Evolutionary conservation across 2,329 filamentous ascomycete genomes (phyloP), one percentile per base, ranked within the genome.

Genomic region (Colletotrichum falcatum): DNA sequence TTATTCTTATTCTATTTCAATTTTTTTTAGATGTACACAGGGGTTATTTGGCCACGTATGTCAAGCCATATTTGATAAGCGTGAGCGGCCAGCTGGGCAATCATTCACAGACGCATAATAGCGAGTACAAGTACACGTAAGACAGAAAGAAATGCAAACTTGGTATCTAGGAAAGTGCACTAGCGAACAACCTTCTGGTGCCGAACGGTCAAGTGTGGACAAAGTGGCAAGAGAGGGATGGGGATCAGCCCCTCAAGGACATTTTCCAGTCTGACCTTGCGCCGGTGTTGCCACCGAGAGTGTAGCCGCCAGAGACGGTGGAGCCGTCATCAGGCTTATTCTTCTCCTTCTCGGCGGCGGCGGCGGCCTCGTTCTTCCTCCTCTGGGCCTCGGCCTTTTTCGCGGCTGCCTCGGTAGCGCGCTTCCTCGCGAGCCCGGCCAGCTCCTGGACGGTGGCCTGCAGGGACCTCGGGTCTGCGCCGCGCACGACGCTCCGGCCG

Each of bases 401-500:
- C 61, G 82, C 76, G 58, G 77, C 78, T 8, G 77, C 72, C 6
- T 62, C 65, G 28, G 66, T 55, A 8, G 66, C 65, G 39, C 51
- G 56, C 26, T 53, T 65, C 65, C 77, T 80, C 44, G 80, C 80
- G 51, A 70, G 54, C 44, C 59, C 55, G 37, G 37, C 42, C 58
- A 70, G 62, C 49, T 73, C 49, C 65, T 70, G 61, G 28, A 65
- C 49, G 48, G 62, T 66, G 33, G 61, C 53, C 37, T 58, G 53
- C 46, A 73, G 30, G 23, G 26, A 26, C 23, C 65, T 63, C 16
- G 75, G 74, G 61, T 77, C 75, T 28, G 74, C 75, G 58, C 75
- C 75, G 30, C 74, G 73, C 67, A 76, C 72, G 54, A 72, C 59
- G 46, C 79, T 65, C 81, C 83, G 49, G 81, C 80, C 53, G 87